phyloP scores from a whole-genome alignment of 2,329 filamentous ascomycete genomes.

The Pestalotiopsis sp. region DNA sequence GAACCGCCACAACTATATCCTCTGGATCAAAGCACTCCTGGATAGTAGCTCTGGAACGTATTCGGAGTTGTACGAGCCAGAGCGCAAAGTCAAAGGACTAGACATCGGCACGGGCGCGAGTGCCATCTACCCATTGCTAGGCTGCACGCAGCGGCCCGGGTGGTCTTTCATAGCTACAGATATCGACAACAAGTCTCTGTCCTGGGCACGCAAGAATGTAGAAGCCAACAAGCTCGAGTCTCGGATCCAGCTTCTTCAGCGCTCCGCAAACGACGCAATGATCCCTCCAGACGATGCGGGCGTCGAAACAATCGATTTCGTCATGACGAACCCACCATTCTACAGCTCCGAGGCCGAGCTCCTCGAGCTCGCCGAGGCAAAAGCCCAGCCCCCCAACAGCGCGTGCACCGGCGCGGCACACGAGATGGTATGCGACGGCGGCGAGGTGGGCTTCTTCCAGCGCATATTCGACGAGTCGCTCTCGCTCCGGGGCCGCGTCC shows the following conservation, averaged over 20 bases:
- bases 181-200: constrained; percentile 72
- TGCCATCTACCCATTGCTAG: constrained; percentile 87
- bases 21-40: constrained; percentile 83
- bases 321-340: constrained; percentile 95
- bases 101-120: constrained; percentile 92
- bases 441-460: constrained; percentile 75
- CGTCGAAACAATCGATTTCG: constrained; percentile 69
- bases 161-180: constrained; percentile 84
- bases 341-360: constrained; percentile 78
- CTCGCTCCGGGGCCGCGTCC: constrained; percentile 59
- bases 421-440: constrained; percentile 85
- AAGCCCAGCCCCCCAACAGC: constrained; percentile 69
- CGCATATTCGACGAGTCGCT: constrained; percentile 74
- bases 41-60: constrained; percentile 65
- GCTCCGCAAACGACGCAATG: constrained; percentile 53
- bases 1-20: constrained; percentile 82
- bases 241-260: constrained; percentile 67
- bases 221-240: constrained; percentile 61
- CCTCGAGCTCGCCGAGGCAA: constrained; percentile 63
- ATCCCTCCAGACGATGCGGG: constrained; percentile 64
- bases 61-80: constrained; percentile 42
- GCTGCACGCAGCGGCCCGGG: constrained; percentile 63
- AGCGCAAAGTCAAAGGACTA: constrained; percentile 66
- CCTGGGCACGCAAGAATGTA: constrained; percentile 70
- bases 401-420: constrained; percentile 75